phyloP scores from a whole-genome alignment of 495 filamentous ascomycete genomes.

The Ascobolus immersus region DNA sequence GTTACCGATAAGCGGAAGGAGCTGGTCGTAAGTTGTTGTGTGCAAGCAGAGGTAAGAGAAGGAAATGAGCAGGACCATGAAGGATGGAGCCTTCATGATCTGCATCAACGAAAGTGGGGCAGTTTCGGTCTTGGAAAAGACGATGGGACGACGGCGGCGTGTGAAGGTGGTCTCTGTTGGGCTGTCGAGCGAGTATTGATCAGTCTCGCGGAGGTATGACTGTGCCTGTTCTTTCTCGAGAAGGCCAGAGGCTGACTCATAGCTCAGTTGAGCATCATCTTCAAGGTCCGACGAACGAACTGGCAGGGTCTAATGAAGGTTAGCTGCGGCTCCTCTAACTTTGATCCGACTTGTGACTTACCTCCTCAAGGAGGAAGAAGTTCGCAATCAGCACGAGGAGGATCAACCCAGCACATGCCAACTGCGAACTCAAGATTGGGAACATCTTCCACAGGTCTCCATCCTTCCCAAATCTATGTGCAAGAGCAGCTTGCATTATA shows the following conservation, averaged over 20 bases:
- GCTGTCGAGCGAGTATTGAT: no score
- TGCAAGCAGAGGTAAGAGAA: constrained; percentile 23
- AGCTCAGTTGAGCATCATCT: constrained; percentile 8
- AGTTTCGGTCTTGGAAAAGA: no score
- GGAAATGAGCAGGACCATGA: constrained; percentile 20
- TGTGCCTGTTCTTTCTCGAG: no score
- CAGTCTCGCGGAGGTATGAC: no score
- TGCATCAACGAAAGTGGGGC: constrained; percentile 20
- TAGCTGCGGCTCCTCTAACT: no score
- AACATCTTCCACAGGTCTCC: constrained; percentile 19
- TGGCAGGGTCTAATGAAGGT: constrained; percentile 21
- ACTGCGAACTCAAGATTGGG: constrained; percentile 19
- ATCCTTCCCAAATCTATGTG: constrained; percentile 15
- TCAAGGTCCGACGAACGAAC: constrained; percentile 5
- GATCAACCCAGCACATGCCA: constrained; percentile 21
- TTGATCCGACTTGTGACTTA: constrained; percentile 7
- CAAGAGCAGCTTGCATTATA: constrained; percentile 17
- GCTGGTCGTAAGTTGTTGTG: constrained; percentile 21
- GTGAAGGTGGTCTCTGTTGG: no score
- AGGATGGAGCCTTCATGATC: constrained; percentile 20
- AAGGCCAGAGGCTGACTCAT: no score
- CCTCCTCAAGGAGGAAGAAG: constrained; percentile 20
- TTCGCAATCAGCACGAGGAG: constrained; percentile 18
- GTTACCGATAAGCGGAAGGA: constrained; percentile 23
- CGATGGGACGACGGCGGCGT: no score